These are phyloP conservation scores for Ceratocystis cacaofunesta DNA, from an alignment of 2,329 filamentous ascomycete genomes.

Conservation along the genomic window DNA sequence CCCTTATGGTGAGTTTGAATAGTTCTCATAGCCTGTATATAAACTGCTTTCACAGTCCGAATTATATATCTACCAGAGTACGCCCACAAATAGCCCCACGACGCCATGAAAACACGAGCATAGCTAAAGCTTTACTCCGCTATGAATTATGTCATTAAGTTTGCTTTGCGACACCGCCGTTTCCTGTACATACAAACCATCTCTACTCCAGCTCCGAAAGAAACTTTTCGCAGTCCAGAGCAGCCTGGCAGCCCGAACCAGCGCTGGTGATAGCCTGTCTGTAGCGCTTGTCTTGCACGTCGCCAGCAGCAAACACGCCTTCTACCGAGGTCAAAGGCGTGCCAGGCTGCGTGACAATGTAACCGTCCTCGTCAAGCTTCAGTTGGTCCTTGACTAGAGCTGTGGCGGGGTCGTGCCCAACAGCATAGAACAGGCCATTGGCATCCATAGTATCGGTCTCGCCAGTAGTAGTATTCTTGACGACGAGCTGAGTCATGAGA, in stretches of 20 bases:
- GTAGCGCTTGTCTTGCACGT: slow-evolving; percentile 98
- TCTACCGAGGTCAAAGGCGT: slow-evolving; percentile 75
- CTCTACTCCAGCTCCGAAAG: slow-evolving; percentile 57
- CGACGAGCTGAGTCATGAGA: slow-evolving; percentile 73
- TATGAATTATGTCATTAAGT: slow-evolving; percentile 3
- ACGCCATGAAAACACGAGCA: background rate
- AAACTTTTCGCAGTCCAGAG: slow-evolving; percentile 89
- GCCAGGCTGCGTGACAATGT: slow-evolving; percentile 77
- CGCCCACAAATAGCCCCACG: background rate
- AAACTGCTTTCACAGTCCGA: background rate
- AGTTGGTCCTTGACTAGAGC: slow-evolving; percentile 80
- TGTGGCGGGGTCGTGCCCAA: slow-evolving; percentile 91
- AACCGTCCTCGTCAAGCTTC: slow-evolving; percentile 76
- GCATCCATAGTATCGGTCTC: slow-evolving; percentile 72
- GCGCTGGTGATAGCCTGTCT: slow-evolving; percentile 96
- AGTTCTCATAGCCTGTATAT: background rate
- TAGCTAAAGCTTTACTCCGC: slow-evolving; percentile 9
- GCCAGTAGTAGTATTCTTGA: slow-evolving; percentile 66
- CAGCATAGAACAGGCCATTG: slow-evolving; percentile 90
- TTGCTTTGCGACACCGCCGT: background rate
- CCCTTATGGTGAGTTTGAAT: no score
- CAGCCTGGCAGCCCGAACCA: slow-evolving; percentile 87
- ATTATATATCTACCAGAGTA: background rate
- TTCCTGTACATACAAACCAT: background rate
- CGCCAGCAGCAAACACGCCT: slow-evolving; percentile 90